phyloP scores from a whole-genome alignment of 2,329 filamentous ascomycete genomes.

The Ceratocystis eucalypticola region DNA sequence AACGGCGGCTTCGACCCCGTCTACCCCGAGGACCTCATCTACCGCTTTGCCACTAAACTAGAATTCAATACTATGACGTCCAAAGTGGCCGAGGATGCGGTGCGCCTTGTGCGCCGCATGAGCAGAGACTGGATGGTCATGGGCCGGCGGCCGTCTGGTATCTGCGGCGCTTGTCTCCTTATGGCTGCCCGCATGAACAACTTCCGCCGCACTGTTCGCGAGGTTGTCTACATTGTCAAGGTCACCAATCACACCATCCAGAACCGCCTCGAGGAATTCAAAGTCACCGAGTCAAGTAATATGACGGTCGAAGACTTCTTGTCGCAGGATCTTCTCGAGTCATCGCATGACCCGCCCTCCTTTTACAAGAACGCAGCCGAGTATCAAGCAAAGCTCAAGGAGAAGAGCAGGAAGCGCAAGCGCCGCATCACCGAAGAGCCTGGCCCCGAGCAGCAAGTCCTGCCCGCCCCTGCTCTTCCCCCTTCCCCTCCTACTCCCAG shows the following conservation, averaged over 20 bases:
- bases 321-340: constrained; percentile 56
- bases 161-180: constrained; percentile 87
- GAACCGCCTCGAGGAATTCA: constrained; percentile 84
- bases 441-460: constrained; percentile 22
- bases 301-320: constrained; percentile 82
- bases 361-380: constrained; percentile 56
- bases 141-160: constrained; percentile 80
- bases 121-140: constrained; percentile 95
- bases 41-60: constrained; percentile 78
- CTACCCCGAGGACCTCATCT: constrained; percentile 79
- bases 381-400: constrained; percentile 40
- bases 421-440: constrained; percentile 28
- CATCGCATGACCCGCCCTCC: constrained; percentile 67
- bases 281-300: constrained; percentile 66
- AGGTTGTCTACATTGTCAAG: constrained; percentile 97
- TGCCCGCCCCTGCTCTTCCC: background rate
- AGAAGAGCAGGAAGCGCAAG: constrained; percentile 37
- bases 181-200: constrained; percentile 97
- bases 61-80: constrained; percentile 75
- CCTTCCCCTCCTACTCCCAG: background rate
- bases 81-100: constrained; percentile 76
- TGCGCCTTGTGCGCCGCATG: constrained; percentile 82
- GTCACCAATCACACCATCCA: constrained; percentile 89
- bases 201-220: constrained; percentile 78
- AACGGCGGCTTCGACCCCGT: constrained; percentile 54